These are phyloP conservation scores for Syzygium aromaticum DNA, from an alignment of 345 rosid species.

Conservation along the genomic window DNA sequence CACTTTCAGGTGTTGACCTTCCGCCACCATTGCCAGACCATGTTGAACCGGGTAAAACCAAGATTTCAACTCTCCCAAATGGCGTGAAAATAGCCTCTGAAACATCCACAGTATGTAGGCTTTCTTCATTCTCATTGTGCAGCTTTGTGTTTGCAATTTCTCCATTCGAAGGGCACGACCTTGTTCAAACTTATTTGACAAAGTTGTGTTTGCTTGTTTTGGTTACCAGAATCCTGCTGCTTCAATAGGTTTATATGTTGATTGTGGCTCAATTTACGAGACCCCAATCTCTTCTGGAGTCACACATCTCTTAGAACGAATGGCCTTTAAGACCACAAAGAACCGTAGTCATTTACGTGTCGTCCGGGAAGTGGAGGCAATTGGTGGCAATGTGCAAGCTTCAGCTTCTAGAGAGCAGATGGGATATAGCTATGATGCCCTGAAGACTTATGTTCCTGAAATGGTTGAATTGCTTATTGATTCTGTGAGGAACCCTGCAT, in stretches of 20 bases:
- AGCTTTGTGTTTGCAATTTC: conserved; percentile 6
- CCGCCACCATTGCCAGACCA: conserved; percentile 53
- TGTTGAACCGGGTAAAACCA: conserved; percentile 48
- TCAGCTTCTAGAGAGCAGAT: conserved; percentile 89
- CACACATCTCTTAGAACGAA: conserved; percentile 73
- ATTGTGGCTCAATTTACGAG: conserved; percentile 74
- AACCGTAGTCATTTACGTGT: conserved; percentile 66
- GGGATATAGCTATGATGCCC: conserved; percentile 74
- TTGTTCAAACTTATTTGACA: not conserved
- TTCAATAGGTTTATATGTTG: conserved; percentile 67
- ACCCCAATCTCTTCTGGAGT: conserved; percentile 52
- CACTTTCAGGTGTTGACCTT: conserved; percentile 42
- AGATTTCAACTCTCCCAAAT: conserved; percentile 54
- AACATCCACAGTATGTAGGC: conserved; percentile 37
- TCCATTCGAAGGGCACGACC: conserved; percentile 5
- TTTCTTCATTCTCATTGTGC: conserved; percentile 5
- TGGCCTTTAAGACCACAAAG: conserved; percentile 82
- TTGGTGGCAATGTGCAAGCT: conserved; percentile 65
- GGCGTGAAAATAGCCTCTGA: conserved; percentile 36
- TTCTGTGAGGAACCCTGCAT: conserved; percentile 81
- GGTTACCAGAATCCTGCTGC: conserved; percentile 56
- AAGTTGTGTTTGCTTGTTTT: not conserved
- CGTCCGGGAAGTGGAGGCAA: conserved; percentile 81
- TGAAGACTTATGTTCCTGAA: conserved; percentile 79
- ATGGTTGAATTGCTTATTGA: conserved; percentile 90